These are phyloP conservation scores for Talaromyces sp. DNA, from an alignment of 2,329 filamentous ascomycete species.

Conservation along the genomic window DNA sequence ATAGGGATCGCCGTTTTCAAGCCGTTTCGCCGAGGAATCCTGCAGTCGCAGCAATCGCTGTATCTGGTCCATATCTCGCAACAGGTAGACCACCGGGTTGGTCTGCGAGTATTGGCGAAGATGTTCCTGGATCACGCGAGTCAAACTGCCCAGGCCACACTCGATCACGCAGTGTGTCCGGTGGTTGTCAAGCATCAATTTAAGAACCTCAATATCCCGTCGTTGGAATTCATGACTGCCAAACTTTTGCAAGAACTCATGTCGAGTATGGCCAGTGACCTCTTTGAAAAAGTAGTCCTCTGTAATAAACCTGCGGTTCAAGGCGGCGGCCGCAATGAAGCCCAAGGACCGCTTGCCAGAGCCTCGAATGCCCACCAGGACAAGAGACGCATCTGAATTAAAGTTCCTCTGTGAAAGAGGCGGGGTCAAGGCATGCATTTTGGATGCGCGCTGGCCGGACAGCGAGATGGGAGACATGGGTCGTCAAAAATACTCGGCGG, in stretches of 20 bases:
- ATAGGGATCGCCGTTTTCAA: conserved; percentile 41
- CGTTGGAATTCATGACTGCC: conserved; percentile 41
- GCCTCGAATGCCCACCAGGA: conserved; percentile 41
- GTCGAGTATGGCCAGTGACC: conserved; percentile 36
- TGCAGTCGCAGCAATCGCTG: conserved; percentile 40
- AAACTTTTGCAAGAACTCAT: conserved; percentile 36
- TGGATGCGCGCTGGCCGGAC: conserved; percentile 5
- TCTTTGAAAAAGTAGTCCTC: conserved; percentile 43
- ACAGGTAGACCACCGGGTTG: conserved; percentile 38
- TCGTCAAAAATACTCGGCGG: neutral
- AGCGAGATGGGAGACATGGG: conserved; percentile 8
- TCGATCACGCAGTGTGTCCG: conserved; percentile 39
- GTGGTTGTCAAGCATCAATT: conserved; percentile 42
- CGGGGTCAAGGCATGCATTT: conserved; percentile 14
- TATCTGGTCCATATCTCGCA: conserved; percentile 38
- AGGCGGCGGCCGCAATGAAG: conserved; percentile 39
- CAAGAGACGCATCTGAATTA: conserved; percentile 35
- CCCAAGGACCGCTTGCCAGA: conserved; percentile 41
- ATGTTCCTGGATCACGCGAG: conserved; percentile 37
- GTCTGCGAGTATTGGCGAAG: conserved; percentile 32
- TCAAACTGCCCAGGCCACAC: conserved; percentile 40
- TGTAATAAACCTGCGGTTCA: conserved; percentile 41
- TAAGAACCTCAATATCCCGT: conserved; percentile 38
- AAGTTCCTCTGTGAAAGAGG: conserved; percentile 23
- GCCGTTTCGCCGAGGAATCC: conserved; percentile 38